Conservation (phyloP, 768 basidiomycete species). For the Strobilomyces echinocephalus region DNA sequence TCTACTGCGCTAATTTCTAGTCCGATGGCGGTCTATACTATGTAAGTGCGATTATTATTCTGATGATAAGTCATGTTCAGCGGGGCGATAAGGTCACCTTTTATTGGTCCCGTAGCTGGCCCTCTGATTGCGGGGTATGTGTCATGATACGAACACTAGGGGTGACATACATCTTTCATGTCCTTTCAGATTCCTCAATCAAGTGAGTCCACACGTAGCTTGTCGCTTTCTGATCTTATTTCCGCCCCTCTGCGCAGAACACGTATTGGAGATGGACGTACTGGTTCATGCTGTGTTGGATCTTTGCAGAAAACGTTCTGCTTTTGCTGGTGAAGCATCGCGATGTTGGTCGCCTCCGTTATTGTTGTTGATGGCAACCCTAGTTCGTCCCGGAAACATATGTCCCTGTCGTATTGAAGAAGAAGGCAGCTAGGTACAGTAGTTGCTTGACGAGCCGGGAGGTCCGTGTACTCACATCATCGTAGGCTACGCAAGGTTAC, state of each 20-base stretch:
- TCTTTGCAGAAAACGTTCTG: slow-evolving; percentile 45
- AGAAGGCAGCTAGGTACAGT: slow-evolving; percentile 55
- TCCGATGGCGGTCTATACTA: slow-evolving; percentile 54
- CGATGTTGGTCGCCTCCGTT: no score
- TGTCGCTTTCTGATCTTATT: slow-evolving; percentile 1
- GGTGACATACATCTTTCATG: background rate
- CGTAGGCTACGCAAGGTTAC: slow-evolving; percentile 48
- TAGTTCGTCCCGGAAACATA: slow-evolving; percentile 75
- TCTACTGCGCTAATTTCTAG: slow-evolving; percentile 24
- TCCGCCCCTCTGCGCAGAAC: slow-evolving; percentile 33
- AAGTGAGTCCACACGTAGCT: slow-evolving; percentile 33
- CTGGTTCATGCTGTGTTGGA: slow-evolving; percentile 67
- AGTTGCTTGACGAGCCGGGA: background rate
- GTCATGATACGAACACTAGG: background rate
- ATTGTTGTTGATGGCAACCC: background rate
- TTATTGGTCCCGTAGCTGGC: slow-evolving; percentile 51
- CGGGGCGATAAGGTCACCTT: slow-evolving; percentile 37
- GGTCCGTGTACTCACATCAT: background rate
- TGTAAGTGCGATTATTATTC: slow-evolving; percentile 20
- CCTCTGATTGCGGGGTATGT: slow-evolving; percentile 58
- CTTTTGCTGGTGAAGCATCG: slow-evolving; percentile 44
- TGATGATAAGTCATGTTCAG: background rate
- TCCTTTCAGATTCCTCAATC: slow-evolving; percentile 58
- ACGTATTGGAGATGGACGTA: slow-evolving; percentile 75
- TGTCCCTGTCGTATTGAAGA: slow-evolving; percentile 52